Evolutionary conservation across 73 alveolate species (phyloP).

Genomic region (Tetrahymena malaccensis): DNA sequence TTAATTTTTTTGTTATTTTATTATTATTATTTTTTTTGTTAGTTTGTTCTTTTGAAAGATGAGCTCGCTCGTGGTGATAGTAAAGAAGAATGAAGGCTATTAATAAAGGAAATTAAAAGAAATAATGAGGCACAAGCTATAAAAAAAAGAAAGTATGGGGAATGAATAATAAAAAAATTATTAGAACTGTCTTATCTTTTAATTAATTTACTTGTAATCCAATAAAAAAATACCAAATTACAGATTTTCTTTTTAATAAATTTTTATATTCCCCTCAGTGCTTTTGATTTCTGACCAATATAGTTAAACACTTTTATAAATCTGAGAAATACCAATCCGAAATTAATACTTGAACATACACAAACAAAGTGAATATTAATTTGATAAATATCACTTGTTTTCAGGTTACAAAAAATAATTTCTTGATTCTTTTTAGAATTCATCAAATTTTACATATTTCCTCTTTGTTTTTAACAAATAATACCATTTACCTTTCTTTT

Average conservation of each 20-base stretch:
- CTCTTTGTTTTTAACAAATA: no score
- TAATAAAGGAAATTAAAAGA: neutral
- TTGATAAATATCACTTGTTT: neutral
- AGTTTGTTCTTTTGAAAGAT: neutral
- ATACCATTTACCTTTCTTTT: neutral
- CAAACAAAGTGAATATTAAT: neutral
- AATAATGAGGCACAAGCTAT: neutral
- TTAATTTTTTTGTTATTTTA: no score
- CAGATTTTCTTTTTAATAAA: neutral
- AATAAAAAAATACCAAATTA: neutral
- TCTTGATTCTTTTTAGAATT: neutral
- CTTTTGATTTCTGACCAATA: neutral
- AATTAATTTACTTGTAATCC: neutral
- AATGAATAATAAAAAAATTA: neutral
- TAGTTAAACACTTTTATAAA: neutral
- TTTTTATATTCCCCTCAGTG: neutral
- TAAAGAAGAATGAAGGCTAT: neutral
- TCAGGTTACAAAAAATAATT: neutral
- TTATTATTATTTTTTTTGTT: no score
- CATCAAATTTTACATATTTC: neutral
- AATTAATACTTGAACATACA: neutral
- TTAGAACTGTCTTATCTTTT: neutral
- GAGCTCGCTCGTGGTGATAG: neutral
- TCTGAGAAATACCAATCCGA: neutral
- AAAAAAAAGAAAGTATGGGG: neutral